Percentiles rank a stretch among this genome's conserved stretches.
Evolutionary conservation across 2,329 filamentous ascomycete genomes (phyloP).

Genomic region (Neonectria hederae): DNA sequence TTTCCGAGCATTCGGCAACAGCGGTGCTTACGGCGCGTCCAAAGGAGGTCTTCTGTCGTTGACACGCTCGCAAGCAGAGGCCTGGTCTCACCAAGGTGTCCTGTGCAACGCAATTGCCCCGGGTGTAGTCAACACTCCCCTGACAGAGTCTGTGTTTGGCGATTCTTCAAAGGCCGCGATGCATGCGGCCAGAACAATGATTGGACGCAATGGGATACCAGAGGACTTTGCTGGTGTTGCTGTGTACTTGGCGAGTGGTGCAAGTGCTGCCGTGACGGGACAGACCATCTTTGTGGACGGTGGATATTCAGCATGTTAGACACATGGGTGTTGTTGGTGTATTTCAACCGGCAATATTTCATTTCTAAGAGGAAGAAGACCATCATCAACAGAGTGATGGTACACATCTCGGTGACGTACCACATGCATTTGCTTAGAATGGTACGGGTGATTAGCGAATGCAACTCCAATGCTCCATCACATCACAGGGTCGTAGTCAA

Average conservation of each 20-base stretch:
- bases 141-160: constrained; percentile 35
- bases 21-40: constrained; percentile 47
- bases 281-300: constrained; percentile 49
- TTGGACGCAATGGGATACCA: constrained; percentile 44
- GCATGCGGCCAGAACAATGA: constrained; percentile 45
- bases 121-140: constrained; percentile 43
- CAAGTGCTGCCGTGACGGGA: constrained; percentile 45
- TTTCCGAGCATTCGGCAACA: constrained; percentile 45
- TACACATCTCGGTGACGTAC: not conserved
- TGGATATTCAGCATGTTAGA: constrained; percentile 43
- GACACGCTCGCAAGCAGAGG: constrained; percentile 48
- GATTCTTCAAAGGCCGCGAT: constrained; percentile 33
- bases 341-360: not conserved
- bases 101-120: constrained; percentile 48
- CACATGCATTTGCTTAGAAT: not conserved
- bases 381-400: too few species aligned
- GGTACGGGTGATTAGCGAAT: not conserved
- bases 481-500: not conserved
- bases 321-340: not conserved
- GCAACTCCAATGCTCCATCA: not conserved
- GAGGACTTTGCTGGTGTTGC: constrained; percentile 46
- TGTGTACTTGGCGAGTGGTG: constrained; percentile 44
- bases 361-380: too few species aligned
- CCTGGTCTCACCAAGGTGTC: constrained; percentile 47
- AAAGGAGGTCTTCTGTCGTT: constrained; percentile 45